Evolutionary conservation across 2,329 filamentous ascomycete species (phyloP), one percentile per base, ranked within the genome.

Genomic region (Colletotrichum filicis): DNA sequence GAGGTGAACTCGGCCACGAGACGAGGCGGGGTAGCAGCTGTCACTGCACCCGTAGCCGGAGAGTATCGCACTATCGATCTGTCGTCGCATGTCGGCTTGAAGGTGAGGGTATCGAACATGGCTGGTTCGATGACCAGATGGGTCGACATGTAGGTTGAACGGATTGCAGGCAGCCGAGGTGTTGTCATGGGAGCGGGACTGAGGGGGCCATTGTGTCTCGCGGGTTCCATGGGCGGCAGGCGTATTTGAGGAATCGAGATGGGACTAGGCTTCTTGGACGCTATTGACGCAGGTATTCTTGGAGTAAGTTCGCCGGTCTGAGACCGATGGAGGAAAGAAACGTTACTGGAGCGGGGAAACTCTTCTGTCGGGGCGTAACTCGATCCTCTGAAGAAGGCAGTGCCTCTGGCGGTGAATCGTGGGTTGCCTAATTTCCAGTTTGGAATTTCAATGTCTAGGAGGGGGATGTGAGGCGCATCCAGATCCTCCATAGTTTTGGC

Each of bases 1-100:
- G 97, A 98, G 0, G 97, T 98, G 75, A 99, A 98, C 83, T 99
- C 95, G 14, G 96, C 95, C 62, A 99, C 94, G 49, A 99, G 91
- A 14, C 97, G 92, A 3, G 95, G 92, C 1, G 96, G 95, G 0
- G 95, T 98, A 16, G 97, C 97, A 42, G 97, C 97, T 35, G 92
- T 92, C 24, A 99, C 95, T 55, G 94, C 90, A 61, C 92, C 91
- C 12, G 90, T 91, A 4, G 87, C 84, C 3, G 91, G 82, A 22
- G 94, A 92, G 81, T 97, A 98, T 71, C 94, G 93, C 26, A 99
- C 96, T 70, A 98, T 91, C 1, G 92, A 87, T 59, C 90, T 89
- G 79, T 97, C 92, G 80, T 98, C 94, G 77, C 91, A 92, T n/a
- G 84, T 83, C 60, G 96, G 95, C 76, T 95, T 93, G 76, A 93